Base-by-base conservation (phyloP, 306 rosid species). In the Quercus engelmannii region DNA sequence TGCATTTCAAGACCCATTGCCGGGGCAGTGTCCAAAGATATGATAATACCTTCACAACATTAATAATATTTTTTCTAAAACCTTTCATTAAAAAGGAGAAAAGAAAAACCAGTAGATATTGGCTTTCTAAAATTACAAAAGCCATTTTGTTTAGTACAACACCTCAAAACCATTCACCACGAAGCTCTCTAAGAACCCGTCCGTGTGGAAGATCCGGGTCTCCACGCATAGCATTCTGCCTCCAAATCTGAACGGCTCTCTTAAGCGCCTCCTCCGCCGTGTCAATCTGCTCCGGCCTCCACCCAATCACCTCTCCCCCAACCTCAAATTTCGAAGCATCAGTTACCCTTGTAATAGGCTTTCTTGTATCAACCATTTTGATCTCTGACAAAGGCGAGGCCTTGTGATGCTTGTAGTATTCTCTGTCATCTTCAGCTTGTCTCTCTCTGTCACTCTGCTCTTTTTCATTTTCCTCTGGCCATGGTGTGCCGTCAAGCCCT, bases 251-350 rank as follows among this genome's bases (percentile, higher is more conserved):
- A 4, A 88, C 69, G 0, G 94, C 94, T 81, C 91, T 85, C 79
- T 46, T 25, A n/a, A 94, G 85, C 3, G 97, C 58, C 33, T 92
- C 94, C 87, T 94, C 97, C 54, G 90, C 97, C 15, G 97, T 88
- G 76, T 88, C 92, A 14, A 89, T 68, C 90, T 94, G 98, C 86
- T 91, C 97, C 73, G 97, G 92, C 81, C 74, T 72, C 97, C 97
- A 94, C 25, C 87, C 89, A 12, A 85, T 68, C 9, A 71, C 94
- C 18, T 77, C 90, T 21, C 10, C 43, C 1, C 82, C 79, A 23
- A 2, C 77, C 14, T 79, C 86, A 25, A 79, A 55, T 1, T 54
- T 61, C 19, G 43, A 5, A 31, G 65, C n/a, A 62, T 84, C 88
- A 23, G 87, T 88, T 13, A 78, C 91, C 20, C 82, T 85, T 0